Evolutionary conservation across 139 green algal species (phyloP).

Genomic region (Micractinium sp.): DNA sequence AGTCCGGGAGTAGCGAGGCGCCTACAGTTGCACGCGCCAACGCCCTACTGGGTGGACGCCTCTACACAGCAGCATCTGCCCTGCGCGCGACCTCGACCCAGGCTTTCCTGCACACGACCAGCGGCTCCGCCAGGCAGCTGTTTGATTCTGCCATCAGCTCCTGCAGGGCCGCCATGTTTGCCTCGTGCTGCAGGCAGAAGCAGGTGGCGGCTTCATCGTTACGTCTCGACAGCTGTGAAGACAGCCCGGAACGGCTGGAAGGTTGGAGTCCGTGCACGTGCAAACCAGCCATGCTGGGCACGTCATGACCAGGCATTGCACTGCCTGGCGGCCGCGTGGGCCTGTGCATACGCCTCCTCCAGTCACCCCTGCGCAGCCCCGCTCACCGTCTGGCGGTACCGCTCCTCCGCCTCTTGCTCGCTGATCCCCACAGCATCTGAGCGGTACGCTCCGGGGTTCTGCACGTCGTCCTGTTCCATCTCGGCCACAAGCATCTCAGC

Average conservation of each 20-base stretch:
- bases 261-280: too few relatives aligned
- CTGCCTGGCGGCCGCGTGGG: too few relatives aligned
- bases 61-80: neutral
- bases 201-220: too few relatives aligned
- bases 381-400: neutral
- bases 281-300: too few relatives aligned
- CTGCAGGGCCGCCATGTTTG: neutral
- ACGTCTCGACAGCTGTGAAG: too few relatives aligned
- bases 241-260: too few relatives aligned
- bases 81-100: neutral
- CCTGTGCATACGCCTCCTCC: too few relatives aligned
- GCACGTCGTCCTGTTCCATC: neutral
- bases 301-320: too few relatives aligned
- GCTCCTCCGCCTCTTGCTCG: neutral
- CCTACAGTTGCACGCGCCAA: neutral
- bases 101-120: neutral
- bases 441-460: neutral
- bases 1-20: neutral
- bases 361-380: neutral
- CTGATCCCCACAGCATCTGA: neutral
- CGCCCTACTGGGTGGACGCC: neutral
- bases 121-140: neutral
- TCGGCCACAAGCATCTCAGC: neutral
- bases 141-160: neutral
- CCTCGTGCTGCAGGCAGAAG: neutral